These are phyloP conservation scores for Exophiala bonariae DNA, from an alignment of 2,329 filamentous ascomycete genomes.

Conservation along the genomic window DNA sequence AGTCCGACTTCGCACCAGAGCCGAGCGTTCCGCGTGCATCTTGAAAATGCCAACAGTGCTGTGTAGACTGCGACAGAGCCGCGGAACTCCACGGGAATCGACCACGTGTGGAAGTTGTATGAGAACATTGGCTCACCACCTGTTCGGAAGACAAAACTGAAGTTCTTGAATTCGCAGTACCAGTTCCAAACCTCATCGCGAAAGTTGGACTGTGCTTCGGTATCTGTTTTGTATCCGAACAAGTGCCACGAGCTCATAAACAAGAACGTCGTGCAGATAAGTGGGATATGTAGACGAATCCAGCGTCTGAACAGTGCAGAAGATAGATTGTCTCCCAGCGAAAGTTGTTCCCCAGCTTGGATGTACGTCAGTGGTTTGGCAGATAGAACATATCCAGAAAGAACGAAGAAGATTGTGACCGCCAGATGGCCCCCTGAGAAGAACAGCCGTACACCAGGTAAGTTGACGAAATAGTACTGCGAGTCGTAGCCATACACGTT, in stretches of 20 bases:
- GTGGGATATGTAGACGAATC: constrained; percentile 51
- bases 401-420: constrained; percentile 54
- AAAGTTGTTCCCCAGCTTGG: constrained; percentile 40
- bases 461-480: constrained; percentile 49
- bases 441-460: constrained; percentile 61
- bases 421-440: constrained; percentile 64
- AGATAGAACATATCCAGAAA: constrained; percentile 55
- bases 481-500: constrained; percentile 54
- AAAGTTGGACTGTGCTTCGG: constrained; percentile 42
- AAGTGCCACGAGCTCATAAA: constrained; percentile 57
- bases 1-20: constrained; percentile 55
- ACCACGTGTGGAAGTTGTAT: constrained; percentile 64
- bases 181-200: constrained; percentile 53
- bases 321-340: constrained; percentile 44
- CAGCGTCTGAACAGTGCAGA: constrained; percentile 54
- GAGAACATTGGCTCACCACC: constrained; percentile 58
- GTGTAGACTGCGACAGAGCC: constrained; percentile 67
- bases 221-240: constrained; percentile 49
- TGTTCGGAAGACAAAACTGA: constrained; percentile 64
- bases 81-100: constrained; percentile 63
- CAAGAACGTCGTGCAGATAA: constrained; percentile 57
- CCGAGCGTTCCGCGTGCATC: constrained; percentile 55
- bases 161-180: constrained; percentile 64
- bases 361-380: constrained; percentile 46
- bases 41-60: constrained; percentile 56